A percentile compares a stretch with the other conserved stretches of the same genome.
phyloP scores from a whole-genome alignment of 129 eudicot species.

The Flaveria trinervia region DNA sequence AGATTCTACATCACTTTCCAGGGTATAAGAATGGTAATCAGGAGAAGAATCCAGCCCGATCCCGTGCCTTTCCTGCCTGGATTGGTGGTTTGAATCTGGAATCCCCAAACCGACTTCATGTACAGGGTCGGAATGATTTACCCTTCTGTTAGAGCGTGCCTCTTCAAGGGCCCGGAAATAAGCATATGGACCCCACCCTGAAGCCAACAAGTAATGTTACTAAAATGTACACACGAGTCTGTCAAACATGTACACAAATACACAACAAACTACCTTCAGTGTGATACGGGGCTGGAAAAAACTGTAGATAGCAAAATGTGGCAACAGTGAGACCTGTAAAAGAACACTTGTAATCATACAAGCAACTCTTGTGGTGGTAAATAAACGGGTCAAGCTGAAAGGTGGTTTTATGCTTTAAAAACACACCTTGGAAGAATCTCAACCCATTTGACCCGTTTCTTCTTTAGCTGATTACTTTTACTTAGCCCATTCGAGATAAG shows the following conservation, averaged over 20 bases:
- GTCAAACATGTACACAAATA: background rate
- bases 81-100: slow-evolving; percentile 30
- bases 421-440: background rate
- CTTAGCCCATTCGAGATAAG: background rate
- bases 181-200: slow-evolving; percentile 90
- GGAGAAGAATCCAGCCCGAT: slow-evolving; percentile 17
- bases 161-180: slow-evolving; percentile 72
- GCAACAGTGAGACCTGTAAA: slow-evolving; percentile 61
- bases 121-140: slow-evolving; percentile 17
- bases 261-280: slow-evolving; percentile 44
- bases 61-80: slow-evolving; percentile 6
- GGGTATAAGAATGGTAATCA: slow-evolving; percentile 32
- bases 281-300: slow-evolving; percentile 79
- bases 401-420: background rate
- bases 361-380: background rate
- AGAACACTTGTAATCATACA: background rate
- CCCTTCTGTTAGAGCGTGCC: slow-evolving; percentile 34
- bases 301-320: slow-evolving; percentile 75
- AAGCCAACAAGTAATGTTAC: slow-evolving; percentile 14
- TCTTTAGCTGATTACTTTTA: background rate
- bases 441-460: background rate
- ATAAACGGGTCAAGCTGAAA: background rate
- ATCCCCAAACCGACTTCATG: slow-evolving; percentile 27
- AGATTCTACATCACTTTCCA: slow-evolving; percentile 52
- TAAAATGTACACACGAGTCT: background rate